phyloP scores from a whole-genome alignment of 2,329 filamentous ascomycete species.

The Hirsutella minnesotensis region DNA sequence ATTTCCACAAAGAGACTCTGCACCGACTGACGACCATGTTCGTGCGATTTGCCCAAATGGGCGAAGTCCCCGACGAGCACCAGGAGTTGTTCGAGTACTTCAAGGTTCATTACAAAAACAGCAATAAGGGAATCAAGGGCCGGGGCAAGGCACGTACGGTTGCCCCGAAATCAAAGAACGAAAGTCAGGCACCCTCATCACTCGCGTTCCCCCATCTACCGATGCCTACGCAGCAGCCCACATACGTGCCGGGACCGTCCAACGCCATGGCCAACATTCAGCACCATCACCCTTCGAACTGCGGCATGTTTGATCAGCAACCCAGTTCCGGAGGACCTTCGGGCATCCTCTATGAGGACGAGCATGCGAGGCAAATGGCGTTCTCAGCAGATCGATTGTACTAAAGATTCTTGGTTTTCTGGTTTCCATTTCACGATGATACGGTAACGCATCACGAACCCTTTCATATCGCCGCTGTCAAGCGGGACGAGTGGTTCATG shows the following conservation, averaged over 20 bases:
- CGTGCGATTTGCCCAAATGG: constrained; percentile 47
- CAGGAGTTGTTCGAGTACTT: constrained; percentile 78
- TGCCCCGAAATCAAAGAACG: constrained; percentile 17
- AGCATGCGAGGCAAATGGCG: constrained; percentile 25
- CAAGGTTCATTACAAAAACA: constrained; percentile 83
- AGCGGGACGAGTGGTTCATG: neutral
- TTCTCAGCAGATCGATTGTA: constrained; percentile 33
- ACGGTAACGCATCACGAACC: neutral
- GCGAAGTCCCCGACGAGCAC: constrained; percentile 48
- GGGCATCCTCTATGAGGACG: constrained; percentile 32
- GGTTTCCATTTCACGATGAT: neutral
- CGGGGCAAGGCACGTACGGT: constrained; percentile 76
- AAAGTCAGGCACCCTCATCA: constrained; percentile 5
- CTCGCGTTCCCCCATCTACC: constrained; percentile 12
- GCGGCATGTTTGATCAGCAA: constrained; percentile 36
- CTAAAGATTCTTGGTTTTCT: constrained; percentile 12
- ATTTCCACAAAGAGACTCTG: constrained; percentile 73
- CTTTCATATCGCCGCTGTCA: neutral
- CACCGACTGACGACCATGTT: constrained; percentile 60
- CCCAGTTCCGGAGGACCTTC: constrained; percentile 17
- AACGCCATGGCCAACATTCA: constrained; percentile 14
- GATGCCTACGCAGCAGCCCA: constrained; percentile 14
- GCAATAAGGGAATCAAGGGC: constrained; percentile 96
- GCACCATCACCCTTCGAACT: constrained; percentile 21
- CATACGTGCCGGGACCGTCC: constrained; percentile 11